Percentiles rank a stretch among this genome's conserved stretches.
phyloP scores from a whole-genome alignment of 2,329 filamentous ascomycete genomes.

The Trichoderma gracile region DNA sequence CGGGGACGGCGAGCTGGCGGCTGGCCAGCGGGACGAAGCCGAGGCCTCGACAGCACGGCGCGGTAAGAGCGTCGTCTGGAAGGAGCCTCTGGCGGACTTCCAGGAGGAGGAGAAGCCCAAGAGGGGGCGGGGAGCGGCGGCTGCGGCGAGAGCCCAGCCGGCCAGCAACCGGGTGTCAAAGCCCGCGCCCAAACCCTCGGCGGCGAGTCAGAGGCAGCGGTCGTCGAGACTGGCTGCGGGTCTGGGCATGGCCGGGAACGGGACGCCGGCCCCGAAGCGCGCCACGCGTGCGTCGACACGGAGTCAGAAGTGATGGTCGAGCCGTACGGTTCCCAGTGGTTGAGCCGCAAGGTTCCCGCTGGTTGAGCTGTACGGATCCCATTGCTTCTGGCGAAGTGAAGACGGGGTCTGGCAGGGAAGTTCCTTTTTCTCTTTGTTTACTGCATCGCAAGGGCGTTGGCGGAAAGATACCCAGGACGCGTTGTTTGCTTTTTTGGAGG shows the following conservation, averaged over 20 bases:
- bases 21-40: constrained; percentile 25
- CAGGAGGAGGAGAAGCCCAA: constrained; percentile 35
- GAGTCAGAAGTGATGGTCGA: constrained; percentile 28
- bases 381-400: background rate
- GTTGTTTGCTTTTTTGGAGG: constrained; percentile 16
- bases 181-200: constrained; percentile 28
- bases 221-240: constrained; percentile 36
- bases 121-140: constrained; percentile 29
- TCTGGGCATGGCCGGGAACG: constrained; percentile 39
- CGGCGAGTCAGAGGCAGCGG: constrained; percentile 33
- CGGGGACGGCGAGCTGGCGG: constrained; percentile 30
- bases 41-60: constrained; percentile 28
- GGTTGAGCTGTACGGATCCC: constrained; percentile 13
- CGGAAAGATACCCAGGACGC: constrained; percentile 20
- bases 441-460: background rate
- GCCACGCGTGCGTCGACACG: constrained; percentile 37
- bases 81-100: constrained; percentile 36
- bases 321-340: constrained; percentile 10
- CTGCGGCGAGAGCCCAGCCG: constrained; percentile 29
- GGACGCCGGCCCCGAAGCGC: constrained; percentile 39
- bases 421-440: background rate
- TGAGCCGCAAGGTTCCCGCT: constrained; percentile 19
- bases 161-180: constrained; percentile 35
- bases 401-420: background rate
- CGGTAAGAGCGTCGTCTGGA: constrained; percentile 41